phyloP scores from a whole-genome alignment of 2,329 filamentous ascomycete species.

The Xylaria sp. region DNA sequence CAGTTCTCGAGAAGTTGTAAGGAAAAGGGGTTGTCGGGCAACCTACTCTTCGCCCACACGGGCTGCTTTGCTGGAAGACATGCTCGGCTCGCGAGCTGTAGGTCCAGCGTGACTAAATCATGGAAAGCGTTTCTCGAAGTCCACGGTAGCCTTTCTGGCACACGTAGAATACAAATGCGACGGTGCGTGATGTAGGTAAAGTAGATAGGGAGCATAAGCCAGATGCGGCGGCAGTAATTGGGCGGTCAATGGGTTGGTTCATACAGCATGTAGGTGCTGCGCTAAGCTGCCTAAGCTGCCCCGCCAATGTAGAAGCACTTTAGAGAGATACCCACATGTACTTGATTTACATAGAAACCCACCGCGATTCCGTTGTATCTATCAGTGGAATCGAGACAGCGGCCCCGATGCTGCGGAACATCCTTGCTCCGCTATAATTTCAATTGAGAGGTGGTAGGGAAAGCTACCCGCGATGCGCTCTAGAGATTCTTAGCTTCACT shows the following conservation, averaged over 20 bases:
- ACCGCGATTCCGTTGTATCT: too few relatives aligned
- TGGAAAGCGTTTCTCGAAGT: slow-evolving; percentile 24
- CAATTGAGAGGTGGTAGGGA: background rate
- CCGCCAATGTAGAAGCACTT: background rate
- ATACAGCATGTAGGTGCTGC: too few relatives aligned
- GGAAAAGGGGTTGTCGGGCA: slow-evolving; percentile 1
- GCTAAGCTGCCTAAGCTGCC: too few relatives aligned
- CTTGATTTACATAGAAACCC: background rate
- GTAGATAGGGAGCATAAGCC: background rate
- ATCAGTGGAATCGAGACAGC: too few relatives aligned
- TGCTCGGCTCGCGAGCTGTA: slow-evolving; percentile 45
- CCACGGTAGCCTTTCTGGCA: background rate
- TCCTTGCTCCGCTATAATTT: slow-evolving; percentile 27
- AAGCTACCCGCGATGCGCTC: too few relatives aligned
- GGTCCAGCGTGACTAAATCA: slow-evolving; percentile 31
- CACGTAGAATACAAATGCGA: background rate
- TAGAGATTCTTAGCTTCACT: background rate
- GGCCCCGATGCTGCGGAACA: slow-evolving; percentile 19
- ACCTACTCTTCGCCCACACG: slow-evolving; percentile 68
- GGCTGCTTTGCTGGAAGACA: slow-evolving; percentile 66
- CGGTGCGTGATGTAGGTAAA: background rate
- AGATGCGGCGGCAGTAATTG: slow-evolving; percentile 25
- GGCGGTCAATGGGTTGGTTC: slow-evolving; percentile 10
- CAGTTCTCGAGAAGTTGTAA: background rate
- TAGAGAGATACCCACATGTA: too few relatives aligned